These are phyloP conservation scores for Gymnopilus junonius DNA, from an alignment of 768 basidiomycete species.

Conservation along the genomic window DNA sequence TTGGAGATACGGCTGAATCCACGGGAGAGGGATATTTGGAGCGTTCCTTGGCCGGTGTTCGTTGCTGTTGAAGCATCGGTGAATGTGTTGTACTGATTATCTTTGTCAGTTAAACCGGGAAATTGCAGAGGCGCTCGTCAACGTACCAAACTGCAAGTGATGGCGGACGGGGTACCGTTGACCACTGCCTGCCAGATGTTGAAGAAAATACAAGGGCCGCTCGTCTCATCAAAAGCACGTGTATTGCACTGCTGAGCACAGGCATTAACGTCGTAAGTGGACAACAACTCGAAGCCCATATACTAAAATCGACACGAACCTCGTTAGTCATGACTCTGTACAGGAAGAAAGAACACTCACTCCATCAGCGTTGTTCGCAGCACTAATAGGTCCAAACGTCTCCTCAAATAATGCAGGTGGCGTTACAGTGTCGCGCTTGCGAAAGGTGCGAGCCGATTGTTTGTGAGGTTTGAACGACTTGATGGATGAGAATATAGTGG, in stretches of 20 bases:
- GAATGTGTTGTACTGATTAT: slow-evolving; percentile 13
- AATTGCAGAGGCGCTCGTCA: background rate
- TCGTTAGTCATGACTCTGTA: background rate
- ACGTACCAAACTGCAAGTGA: slow-evolving; percentile 8
- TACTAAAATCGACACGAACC: background rate
- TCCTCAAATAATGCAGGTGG: background rate
- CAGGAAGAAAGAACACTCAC: background rate
- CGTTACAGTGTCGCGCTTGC: background rate
- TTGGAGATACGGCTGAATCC: slow-evolving; percentile 15
- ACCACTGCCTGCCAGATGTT: slow-evolving; percentile 15
- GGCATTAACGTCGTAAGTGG: slow-evolving; percentile 1
- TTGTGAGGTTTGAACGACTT: background rate
- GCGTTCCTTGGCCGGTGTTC: slow-evolving; percentile 15
- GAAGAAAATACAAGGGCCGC: slow-evolving; percentile 15
- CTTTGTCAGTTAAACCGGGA: no score
- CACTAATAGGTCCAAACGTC: slow-evolving; percentile 3
- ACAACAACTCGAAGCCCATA: slow-evolving; percentile 3
- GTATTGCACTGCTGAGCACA: slow-evolving; percentile 11
- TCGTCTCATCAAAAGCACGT: slow-evolving; percentile 4
- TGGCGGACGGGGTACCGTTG: slow-evolving; percentile 2
- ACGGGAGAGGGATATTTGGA: slow-evolving; percentile 8
- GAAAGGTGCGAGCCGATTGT: background rate
- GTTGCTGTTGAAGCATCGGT: slow-evolving; percentile 20
- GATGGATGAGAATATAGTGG: slow-evolving; percentile 1
- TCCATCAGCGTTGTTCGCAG: slow-evolving; percentile 8